phyloP scores from a whole-genome alignment of 139 green algal genomes.

The Picochlorum sp. region DNA sequence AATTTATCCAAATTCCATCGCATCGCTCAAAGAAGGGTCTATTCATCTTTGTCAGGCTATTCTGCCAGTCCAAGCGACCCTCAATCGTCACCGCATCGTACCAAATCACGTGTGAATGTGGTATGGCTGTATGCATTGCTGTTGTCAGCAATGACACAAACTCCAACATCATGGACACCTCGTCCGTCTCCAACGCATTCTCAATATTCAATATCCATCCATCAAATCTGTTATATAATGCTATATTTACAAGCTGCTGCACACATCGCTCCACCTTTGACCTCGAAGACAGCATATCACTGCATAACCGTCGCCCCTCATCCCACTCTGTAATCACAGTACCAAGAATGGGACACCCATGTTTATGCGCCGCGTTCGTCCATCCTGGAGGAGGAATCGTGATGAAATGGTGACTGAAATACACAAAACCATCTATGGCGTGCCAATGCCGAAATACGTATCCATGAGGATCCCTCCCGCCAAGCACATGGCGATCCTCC shows the following conservation, averaged over 20 bases:
- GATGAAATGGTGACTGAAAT: constrained; percentile 63
- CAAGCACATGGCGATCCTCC: constrained; percentile 31
- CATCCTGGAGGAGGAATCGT: constrained; percentile 63
- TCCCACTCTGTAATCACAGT: constrained; percentile 76
- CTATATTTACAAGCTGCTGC: constrained; percentile 47
- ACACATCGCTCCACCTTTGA: constrained; percentile 26
- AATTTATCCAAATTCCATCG: constrained; percentile 76
- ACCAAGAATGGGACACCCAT: constrained; percentile 58
- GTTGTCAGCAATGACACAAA: constrained; percentile 45
- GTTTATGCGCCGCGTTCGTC: constrained; percentile 61
- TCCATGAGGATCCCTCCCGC: constrained; percentile 4
- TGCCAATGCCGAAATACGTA: constrained; percentile 55
- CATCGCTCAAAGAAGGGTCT: constrained; percentile 58
- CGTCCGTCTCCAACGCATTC: constrained; percentile 39
- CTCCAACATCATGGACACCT: constrained; percentile 46
- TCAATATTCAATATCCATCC: constrained; percentile 89
- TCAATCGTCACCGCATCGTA: constrained; percentile 77
- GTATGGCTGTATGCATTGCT: constrained; percentile 2
- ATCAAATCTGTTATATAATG: constrained; percentile 62
- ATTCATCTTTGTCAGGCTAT: constrained; percentile 44
- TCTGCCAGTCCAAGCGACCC: constrained; percentile 71
- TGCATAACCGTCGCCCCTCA: constrained; percentile 37
- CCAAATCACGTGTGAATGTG: constrained; percentile 32
- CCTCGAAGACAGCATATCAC: constrained; percentile 35
- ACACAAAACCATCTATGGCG: constrained; percentile 64